A percentile compares a stretch with the other conserved stretches of the same genome.
phyloP scores from a whole-genome alignment of 2,329 filamentous ascomycete genomes.

The Beauveria scarabaeidicola region DNA sequence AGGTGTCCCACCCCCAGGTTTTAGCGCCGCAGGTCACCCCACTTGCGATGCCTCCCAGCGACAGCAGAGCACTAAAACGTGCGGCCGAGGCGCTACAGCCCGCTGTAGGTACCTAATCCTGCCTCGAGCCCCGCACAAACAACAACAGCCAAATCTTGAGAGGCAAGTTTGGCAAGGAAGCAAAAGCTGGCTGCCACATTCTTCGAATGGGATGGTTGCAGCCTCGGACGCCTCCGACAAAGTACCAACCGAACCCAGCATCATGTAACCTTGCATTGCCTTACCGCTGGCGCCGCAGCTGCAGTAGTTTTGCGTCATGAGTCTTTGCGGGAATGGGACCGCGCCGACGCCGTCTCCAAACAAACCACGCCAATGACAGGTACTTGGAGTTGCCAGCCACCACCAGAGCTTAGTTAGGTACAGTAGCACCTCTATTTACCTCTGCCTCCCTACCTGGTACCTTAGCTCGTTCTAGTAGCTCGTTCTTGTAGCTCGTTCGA shows the following conservation, averaged over 20 bases:
- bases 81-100: background rate
- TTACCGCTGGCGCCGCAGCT: background rate
- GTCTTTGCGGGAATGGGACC: background rate
- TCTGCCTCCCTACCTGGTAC: no score
- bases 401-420: background rate
- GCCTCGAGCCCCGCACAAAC: background rate
- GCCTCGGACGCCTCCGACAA: background rate
- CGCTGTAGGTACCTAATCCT: background rate
- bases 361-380: background rate
- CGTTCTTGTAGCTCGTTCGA: background rate
- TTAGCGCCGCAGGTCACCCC: conserved; percentile 10
- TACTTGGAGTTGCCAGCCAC: background rate
- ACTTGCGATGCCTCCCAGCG: background rate
- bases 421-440: background rate
- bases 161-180: background rate
- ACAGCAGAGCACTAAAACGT: background rate
- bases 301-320: background rate
- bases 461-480: no score
- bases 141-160: background rate
- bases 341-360: background rate
- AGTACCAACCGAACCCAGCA: background rate
- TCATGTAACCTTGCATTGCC: background rate
- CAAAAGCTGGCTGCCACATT: background rate
- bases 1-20: conserved; percentile 14
- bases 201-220: conserved; percentile 2